Percentiles rank a stretch among this genome's conserved stretches.
Conservation (phyloP, 1,284 basidiomycete genomes). For the Ustilago cynodontis region DNA sequence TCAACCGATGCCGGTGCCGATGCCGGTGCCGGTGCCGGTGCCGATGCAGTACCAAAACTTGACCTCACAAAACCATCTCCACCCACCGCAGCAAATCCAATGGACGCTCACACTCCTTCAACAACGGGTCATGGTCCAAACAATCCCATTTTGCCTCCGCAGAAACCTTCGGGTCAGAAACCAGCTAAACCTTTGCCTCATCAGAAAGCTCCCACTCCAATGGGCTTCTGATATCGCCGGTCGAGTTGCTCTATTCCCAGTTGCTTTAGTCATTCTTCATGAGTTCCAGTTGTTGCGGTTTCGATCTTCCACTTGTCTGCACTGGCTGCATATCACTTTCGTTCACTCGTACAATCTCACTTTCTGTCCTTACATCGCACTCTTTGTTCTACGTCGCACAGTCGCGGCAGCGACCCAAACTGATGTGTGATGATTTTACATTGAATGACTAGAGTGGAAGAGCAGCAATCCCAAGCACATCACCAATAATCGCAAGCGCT, state of each 20-base stretch:
- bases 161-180: neutral
- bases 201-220: conserved; percentile 25
- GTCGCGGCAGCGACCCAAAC: neutral
- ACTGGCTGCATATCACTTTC: too few relatives aligned
- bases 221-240: conserved; percentile 35
- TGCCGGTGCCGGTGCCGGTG: neutral
- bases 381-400: neutral
- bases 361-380: neutral
- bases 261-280: neutral
- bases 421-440: neutral
- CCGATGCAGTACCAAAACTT: neutral
- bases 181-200: neutral
- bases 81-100: neutral
- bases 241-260: neutral
- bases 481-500: conserved; percentile 26
- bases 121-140: neutral
- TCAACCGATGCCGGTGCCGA: neutral
- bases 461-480: conserved; percentile 21
- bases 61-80: neutral
- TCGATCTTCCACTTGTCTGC: too few relatives aligned
- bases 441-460: conserved; percentile 5
- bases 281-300: neutral
- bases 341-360: too few relatives aligned
- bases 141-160: neutral
- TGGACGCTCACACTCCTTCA: neutral